Conservation (phyloP, 2,329 filamentous ascomycete species). For the Cladorrhinum sp. region DNA sequence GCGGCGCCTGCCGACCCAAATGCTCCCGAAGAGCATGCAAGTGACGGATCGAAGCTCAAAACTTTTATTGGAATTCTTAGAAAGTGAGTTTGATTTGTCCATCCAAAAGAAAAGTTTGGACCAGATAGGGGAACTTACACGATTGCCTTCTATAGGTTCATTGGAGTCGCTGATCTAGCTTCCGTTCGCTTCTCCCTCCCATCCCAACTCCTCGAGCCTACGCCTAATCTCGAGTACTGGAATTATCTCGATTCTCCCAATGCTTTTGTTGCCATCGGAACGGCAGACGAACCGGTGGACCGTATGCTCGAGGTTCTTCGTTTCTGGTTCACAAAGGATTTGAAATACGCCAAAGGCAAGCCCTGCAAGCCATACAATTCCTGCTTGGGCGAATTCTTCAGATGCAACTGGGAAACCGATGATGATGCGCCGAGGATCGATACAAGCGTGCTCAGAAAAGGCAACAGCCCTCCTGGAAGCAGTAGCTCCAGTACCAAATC, state of each 20-base stretch:
- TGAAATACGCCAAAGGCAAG: conserved; percentile 98
- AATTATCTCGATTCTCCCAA: conserved; percentile 95
- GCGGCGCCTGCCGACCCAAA: conserved; percentile 29
- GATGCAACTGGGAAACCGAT: conserved; percentile 94
- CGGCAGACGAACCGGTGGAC: conserved; percentile 85
- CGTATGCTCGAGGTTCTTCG: conserved; percentile 92
- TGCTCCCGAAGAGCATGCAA: conserved; percentile 49
- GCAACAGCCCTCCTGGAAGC: conserved; percentile 37
- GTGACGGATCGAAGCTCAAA: conserved; percentile 83
- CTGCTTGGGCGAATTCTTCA: conserved; percentile 93
- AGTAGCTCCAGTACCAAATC: conserved; percentile 49
- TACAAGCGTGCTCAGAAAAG: conserved; percentile 43
- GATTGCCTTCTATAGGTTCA: conserved; percentile 62
- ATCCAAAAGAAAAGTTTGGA: not conserved
- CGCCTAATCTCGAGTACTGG: conserved; percentile 98
- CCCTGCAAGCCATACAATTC: conserved; percentile 99
- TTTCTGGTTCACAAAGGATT: conserved; percentile 98
- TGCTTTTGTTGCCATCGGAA: conserved; percentile 78
- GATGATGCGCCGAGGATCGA: conserved; percentile 68
- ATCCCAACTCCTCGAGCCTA: conserved; percentile 91
- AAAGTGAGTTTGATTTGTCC: conserved; percentile 65
- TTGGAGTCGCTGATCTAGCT: conserved; percentile 93
- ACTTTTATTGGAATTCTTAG: conserved; percentile 84
- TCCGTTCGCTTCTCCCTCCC: conserved; percentile 94
- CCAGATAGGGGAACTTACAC: conserved; percentile 28